Percentiles rank a stretch among this genome's conserved stretches.
These are phyloP conservation scores for Curvularia sp. DNA, from an alignment of 2,329 filamentous ascomycete species.

Conservation along the genomic window DNA sequence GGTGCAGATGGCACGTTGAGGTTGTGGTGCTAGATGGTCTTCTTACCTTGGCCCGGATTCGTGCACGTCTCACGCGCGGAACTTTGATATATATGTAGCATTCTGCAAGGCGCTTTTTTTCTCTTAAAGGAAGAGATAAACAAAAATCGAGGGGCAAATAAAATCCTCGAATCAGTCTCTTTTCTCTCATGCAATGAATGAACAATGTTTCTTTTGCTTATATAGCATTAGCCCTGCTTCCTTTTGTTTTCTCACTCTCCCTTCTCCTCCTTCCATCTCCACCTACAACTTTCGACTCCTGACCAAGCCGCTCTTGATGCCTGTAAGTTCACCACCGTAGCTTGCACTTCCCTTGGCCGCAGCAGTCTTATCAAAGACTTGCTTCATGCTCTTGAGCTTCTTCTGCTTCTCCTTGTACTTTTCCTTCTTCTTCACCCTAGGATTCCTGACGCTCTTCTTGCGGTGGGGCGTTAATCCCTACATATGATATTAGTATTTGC, in stretches of 20 bases:
- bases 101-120: slow-evolving; percentile 2
- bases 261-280: no score
- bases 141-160: not conserved
- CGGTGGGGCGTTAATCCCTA: slow-evolving; percentile 74
- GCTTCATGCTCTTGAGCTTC: slow-evolving; percentile 88
- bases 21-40: slow-evolving; percentile 67
- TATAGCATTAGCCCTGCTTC: not conserved
- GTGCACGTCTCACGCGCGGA: not conserved
- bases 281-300: slow-evolving; percentile 88
- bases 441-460: slow-evolving; percentile 94
- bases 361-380: slow-evolving; percentile 75
- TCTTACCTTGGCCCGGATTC: not conserved
- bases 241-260: not conserved
- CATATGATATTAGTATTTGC: not conserved
- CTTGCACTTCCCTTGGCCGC: slow-evolving; percentile 68
- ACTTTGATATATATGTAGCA: not conserved
- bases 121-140: not conserved
- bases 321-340: slow-evolving; percentile 89
- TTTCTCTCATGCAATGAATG: not conserved
- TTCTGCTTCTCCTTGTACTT: slow-evolving; percentile 97
- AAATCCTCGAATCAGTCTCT: not conserved
- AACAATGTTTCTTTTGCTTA: not conserved
- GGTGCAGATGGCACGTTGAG: slow-evolving; percentile 93
- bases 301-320: slow-evolving; percentile 92
- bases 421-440: slow-evolving; percentile 96